These are phyloP conservation scores for Microdochium bolleyi DNA, from an alignment of 2,329 filamentous ascomycete species.

Conservation along the genomic window DNA sequence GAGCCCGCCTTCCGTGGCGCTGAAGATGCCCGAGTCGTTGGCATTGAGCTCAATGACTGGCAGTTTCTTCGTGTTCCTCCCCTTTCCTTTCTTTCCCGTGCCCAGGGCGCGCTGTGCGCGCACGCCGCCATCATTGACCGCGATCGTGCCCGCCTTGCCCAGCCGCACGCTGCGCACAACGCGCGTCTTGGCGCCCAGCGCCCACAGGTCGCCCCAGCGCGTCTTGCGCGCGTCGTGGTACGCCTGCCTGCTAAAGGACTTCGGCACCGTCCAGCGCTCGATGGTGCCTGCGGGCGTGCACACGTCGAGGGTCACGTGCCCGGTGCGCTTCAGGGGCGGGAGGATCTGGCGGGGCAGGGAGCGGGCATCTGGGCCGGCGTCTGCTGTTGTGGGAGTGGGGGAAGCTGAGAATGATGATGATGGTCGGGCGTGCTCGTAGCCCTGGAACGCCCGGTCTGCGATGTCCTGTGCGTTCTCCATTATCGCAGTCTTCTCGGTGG, in stretches of 20 bases:
- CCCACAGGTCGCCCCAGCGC: conserved; percentile 91
- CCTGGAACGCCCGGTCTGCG: conserved; percentile 60
- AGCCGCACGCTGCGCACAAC: conserved; percentile 52
- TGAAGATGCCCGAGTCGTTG: conserved; percentile 26
- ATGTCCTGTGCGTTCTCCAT: conserved; percentile 42
- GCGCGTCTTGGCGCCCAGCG: conserved; percentile 84
- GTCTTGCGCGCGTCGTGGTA: conserved; percentile 91
- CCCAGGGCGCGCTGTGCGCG: conserved; percentile 22
- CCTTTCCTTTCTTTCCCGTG: conserved; percentile 1
- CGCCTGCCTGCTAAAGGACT: conserved; percentile 69
- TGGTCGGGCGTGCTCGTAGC: conserved; percentile 60
- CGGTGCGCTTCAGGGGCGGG: conserved; percentile 76
- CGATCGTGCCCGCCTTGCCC: conserved; percentile 33
- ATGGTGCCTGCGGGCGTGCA: conserved; percentile 81
- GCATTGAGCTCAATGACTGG: conserved; percentile 30
- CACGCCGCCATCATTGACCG: conserved; percentile 35
- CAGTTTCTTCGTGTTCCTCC: neutral
- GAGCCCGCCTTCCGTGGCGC: conserved; percentile 24
- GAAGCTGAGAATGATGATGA: too few species aligned
- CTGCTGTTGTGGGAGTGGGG: neutral
- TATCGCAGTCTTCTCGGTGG: conserved; percentile 3
- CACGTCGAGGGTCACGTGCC: conserved; percentile 82
- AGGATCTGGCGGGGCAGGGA: conserved; percentile 72
- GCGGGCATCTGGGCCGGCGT: conserved; percentile 43
- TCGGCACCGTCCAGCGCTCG: conserved; percentile 90